Conservation (phyloP, 345 rosid species). For the Mallotus nudiflorus region DNA sequence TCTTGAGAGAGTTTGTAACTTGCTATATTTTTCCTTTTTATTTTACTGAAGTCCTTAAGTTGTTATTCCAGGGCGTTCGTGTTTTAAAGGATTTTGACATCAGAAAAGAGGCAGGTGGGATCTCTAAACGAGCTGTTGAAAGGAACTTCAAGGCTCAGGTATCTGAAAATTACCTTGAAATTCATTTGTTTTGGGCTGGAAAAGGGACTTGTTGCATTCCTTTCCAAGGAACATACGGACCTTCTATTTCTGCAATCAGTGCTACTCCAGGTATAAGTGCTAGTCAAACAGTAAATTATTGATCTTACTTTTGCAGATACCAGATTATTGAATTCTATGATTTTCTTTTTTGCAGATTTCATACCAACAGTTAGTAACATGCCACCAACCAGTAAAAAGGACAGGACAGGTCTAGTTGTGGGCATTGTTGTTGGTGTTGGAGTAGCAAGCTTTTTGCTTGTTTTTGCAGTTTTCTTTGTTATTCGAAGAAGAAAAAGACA, state of each 20-base stretch:
- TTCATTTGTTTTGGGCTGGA: constrained; percentile 41
- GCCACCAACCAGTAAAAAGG: constrained; percentile 40
- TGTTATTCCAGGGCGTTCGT: constrained; percentile 25
- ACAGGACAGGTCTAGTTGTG: constrained; percentile 45
- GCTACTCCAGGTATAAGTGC: constrained; percentile 50
- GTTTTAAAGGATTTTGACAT: constrained; percentile 40
- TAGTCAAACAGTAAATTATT: neutral
- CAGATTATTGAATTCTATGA: constrained; percentile 17
- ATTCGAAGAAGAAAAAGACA: constrained; percentile 40
- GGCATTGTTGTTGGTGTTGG: constrained; percentile 60
- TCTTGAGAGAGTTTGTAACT: neutral
- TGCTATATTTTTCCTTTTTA: neutral
- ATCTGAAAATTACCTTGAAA: constrained; percentile 33
- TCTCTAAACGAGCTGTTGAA: constrained; percentile 23
- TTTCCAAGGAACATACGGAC: constrained; percentile 33
- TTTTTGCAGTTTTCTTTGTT: constrained; percentile 36
- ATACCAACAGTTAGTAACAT: constrained; percentile 56
- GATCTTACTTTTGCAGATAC: neutral
- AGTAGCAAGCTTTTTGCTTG: constrained; percentile 32
- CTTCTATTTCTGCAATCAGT: constrained; percentile 47
- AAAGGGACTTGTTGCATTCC: constrained; percentile 43
- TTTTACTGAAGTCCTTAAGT: neutral
- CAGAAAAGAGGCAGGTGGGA: constrained; percentile 31
- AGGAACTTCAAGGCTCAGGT: constrained; percentile 17
- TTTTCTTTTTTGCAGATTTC: constrained; percentile 51